Evolutionary conservation across 768 basidiomycete species (phyloP).

Genomic region (Dendrothele bispora): DNA sequence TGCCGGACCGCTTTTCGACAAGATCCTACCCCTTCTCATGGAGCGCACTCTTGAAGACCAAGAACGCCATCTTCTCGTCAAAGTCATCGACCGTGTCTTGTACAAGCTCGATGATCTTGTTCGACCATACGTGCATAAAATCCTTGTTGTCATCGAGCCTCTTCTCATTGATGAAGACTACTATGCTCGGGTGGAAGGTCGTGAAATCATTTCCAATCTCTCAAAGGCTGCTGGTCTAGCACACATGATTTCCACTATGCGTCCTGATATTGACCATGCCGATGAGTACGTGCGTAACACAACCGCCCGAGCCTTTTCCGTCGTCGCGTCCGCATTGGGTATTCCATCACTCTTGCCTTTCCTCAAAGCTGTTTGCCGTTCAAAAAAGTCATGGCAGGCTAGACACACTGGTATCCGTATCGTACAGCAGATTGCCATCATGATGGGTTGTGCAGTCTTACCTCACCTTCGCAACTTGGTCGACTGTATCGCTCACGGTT

Average conservation of each 20-base stretch:
- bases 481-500: constrained; percentile 90
- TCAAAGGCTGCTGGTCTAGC: constrained; percentile 99
- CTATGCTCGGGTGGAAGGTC: constrained; percentile 95
- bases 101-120: constrained; percentile 99
- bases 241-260: constrained; percentile 99
- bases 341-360: constrained; percentile 97
- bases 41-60: constrained; percentile 97
- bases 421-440: constrained; percentile 98
- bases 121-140: constrained; percentile 98
- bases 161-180: constrained; percentile 98
- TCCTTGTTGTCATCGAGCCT: constrained; percentile 98
- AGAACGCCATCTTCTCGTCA: constrained; percentile 96
- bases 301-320: constrained; percentile 97
- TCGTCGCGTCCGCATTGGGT: constrained; percentile 97
- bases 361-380: constrained; percentile 96
- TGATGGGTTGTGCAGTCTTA: constrained; percentile 99
- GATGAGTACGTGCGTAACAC: constrained; percentile 99
- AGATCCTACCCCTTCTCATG: constrained; percentile 97
- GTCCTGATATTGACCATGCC: constrained; percentile 98
- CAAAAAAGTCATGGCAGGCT: constrained; percentile 99
- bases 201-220: constrained; percentile 98
- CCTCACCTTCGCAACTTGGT: constrained; percentile 97
- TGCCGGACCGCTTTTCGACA: constrained; percentile 97
- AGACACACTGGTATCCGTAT: constrained; percentile 99
- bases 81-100: constrained; percentile 97